Percentiles rank a stretch among this genome's conserved stretches.
phyloP scores from a whole-genome alignment of 1,139 yeast genomes.

The Pneumocystis sp. region DNA sequence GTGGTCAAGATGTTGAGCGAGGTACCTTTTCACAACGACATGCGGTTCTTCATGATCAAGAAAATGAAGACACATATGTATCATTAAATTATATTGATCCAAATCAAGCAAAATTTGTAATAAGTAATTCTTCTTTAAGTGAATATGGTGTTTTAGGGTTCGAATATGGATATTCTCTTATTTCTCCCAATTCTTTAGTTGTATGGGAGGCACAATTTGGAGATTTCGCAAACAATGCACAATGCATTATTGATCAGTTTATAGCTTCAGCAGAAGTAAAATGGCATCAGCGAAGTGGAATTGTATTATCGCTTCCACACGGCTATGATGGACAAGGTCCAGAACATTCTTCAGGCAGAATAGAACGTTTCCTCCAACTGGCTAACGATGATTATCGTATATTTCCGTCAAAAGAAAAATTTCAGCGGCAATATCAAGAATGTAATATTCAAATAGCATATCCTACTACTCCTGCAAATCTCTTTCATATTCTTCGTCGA shows the following conservation, averaged over 20 bases:
- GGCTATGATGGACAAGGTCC: constrained; percentile 99
- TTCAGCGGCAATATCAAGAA: constrained; percentile 96
- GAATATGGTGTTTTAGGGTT: constrained; percentile 99
- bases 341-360: constrained; percentile 95
- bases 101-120: constrained; percentile 73
- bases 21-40: constrained; percentile 99
- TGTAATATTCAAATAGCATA: constrained; percentile 95
- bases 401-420: constrained; percentile 80
- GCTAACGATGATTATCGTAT: constrained; percentile 90
- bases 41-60: constrained; percentile 93
- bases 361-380: constrained; percentile 90
- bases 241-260: constrained; percentile 93
- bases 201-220: constrained; percentile 99
- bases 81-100: constrained; percentile 70
- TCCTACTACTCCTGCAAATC: constrained; percentile 94
- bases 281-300: constrained; percentile 98
- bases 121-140: constrained; percentile 91
- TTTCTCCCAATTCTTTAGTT: constrained; percentile 91
- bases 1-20: constrained; percentile 99
- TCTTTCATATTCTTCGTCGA: constrained; percentile 95
- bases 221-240: constrained; percentile 98
- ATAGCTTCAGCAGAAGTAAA: constrained; percentile 93
- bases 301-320: constrained; percentile 90
- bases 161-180: constrained; percentile 96
- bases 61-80: constrained; percentile 63